Evolutionary conservation across 2,329 filamentous ascomycete genomes (phyloP).

Genomic region (Diaporthe citri): DNA sequence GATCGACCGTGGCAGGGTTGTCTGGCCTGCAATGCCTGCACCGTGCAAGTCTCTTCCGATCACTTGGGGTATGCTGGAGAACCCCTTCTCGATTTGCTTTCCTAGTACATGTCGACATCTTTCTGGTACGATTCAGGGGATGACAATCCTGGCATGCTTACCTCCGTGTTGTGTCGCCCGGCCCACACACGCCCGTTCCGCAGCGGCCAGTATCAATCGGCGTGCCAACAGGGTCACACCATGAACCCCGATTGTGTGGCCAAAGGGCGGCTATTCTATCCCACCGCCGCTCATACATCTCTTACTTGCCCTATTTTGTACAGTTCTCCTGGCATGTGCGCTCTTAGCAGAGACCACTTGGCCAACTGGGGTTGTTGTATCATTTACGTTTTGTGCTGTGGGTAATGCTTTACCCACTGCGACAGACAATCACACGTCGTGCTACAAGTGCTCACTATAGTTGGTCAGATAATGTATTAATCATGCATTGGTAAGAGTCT

Average conservation of each 20-base stretch:
- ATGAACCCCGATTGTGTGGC: not conserved
- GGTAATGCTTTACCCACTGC: no score
- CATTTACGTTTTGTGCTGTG: not conserved
- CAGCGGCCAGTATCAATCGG: not conserved
- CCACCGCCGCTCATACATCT: not conserved
- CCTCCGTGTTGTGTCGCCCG: no score
- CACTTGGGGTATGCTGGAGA: not conserved
- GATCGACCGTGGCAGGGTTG: not conserved
- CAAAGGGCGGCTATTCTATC: not conserved
- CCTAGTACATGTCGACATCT: not conserved
- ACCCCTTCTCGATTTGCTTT: no score
- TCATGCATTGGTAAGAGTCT: not conserved
- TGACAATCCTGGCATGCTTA: not conserved
- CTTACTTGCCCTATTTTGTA: not conserved
- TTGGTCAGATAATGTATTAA: not conserved
- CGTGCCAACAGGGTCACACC: not conserved
- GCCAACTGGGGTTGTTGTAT: not conserved
- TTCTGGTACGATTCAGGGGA: not conserved
- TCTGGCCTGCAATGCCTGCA: not conserved
- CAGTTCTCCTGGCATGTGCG: not conserved
- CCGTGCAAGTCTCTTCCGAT: not conserved
- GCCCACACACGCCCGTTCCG: not conserved
- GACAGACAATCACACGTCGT: not conserved
- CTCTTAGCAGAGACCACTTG: not conserved
- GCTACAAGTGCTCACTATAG: not conserved